These are phyloP conservation scores for Alternaria alternata DNA, from an alignment of 2,329 filamentous ascomycete species.

Conservation along the genomic window DNA sequence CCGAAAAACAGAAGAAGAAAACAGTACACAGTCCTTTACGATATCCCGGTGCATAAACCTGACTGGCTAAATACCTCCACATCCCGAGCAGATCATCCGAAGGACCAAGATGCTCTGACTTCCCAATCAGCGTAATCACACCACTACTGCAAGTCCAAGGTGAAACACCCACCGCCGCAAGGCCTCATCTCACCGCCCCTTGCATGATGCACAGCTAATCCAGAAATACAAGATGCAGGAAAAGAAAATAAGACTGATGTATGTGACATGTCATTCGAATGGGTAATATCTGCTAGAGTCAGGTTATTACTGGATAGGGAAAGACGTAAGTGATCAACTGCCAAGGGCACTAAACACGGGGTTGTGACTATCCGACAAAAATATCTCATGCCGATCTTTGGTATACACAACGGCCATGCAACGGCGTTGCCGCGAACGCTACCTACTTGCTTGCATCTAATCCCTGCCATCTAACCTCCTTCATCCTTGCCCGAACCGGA, in stretches of 20 bases:
- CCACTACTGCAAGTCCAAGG: neutral
- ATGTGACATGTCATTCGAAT: neutral
- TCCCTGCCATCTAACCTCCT: slow-evolving; percentile 1
- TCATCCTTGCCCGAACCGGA: neutral
- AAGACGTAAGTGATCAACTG: neutral
- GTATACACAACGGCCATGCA: slow-evolving; percentile 1
- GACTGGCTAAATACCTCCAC: neutral
- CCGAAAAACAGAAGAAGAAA: neutral
- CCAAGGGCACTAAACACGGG: slow-evolving; percentile 4
- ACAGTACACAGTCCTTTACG: neutral
- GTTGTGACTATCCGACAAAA: neutral
- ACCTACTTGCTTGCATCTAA: neutral
- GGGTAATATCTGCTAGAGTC: neutral
- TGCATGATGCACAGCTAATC: neutral
- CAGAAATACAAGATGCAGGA: neutral
- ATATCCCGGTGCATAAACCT: neutral
- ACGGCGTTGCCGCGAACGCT: slow-evolving; percentile 1
- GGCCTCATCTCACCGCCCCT: neutral
- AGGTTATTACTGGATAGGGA: neutral
- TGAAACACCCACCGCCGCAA: slow-evolving; percentile 1
- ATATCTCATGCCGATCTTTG: neutral
- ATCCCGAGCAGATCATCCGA: neutral
- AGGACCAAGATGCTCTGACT: neutral
- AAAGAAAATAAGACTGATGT: neutral
- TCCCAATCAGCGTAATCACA: neutral